Base-by-base conservation (phyloP, 1,284 basidiomycete genomes). In the Cystobasidium slooffiae region DNA sequence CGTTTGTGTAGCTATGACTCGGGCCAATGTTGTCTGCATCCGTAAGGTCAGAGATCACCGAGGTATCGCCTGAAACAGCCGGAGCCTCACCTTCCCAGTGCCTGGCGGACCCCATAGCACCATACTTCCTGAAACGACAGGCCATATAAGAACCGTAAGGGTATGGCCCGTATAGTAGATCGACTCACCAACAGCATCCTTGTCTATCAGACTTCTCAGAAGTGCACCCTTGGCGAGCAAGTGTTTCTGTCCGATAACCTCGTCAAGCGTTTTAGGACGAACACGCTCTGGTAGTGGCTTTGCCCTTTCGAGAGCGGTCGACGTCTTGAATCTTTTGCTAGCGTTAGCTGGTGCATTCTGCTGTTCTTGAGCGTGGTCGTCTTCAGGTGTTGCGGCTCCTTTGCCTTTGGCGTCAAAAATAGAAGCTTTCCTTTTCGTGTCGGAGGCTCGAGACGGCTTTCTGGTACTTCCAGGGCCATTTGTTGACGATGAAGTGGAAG, bases 1-100 rank as follows among this genome's bases (percentile, higher is more conserved):
- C 1, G 87, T 86, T 61, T 85, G 84, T 56, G 84, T 85, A 0
- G 91, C 90, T 3, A 93, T 81, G 8, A 93, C 81, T 73, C 91
- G 84, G 0, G 91, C 91, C 7, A 94, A 83, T 0, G 91, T 93
- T 1, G 91, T 93, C 82, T 93, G 93, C 16, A 6, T 8, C 31
- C n/a, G 51, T 4, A 20, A 59, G 20, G 41, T 87, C 88, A 51
- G 24, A 55, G 24, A 24, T 31, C 3, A 20, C 22, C 39, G 1
- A 31, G 9, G 41, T 51, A 39, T 52, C 20, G 22, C 76, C 56
- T 3, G 9, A 61, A 31, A 7, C 31, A 18, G 52, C 39, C 63
- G 12, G n/a, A 44, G 7, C 51, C 76, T 77, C 18, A 78, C 78
- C 67, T 81, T 79, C 62, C 81, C 85, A 68, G 80, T 87, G 85